phyloP scores from a whole-genome alignment of 192 early-diverging fungal species.

The Coemansia sp. region DNA sequence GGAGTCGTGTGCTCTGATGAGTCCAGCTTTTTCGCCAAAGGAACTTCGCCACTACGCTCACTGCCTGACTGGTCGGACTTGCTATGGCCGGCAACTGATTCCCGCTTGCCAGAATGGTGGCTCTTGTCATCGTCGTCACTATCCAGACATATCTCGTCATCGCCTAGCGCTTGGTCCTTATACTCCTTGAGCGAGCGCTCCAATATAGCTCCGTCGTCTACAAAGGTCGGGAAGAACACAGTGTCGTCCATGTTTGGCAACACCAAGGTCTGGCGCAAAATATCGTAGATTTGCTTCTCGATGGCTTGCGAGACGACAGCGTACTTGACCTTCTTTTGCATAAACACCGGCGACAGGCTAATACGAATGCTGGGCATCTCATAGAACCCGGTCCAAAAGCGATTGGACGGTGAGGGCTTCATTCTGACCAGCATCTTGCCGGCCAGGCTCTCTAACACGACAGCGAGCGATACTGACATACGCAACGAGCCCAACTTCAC shows the following conservation, averaged over 20 bases:
- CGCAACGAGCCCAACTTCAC: conserved; percentile 64
- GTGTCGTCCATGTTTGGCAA: conserved; percentile 90
- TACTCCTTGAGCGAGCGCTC: conserved; percentile 51
- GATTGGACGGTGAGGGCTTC: conserved; percentile 77
- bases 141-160: background rate
- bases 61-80: background rate
- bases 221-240: conserved; percentile 66
- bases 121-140: background rate
- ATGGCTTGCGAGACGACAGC: conserved; percentile 81
- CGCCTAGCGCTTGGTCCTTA: conserved; percentile 26
- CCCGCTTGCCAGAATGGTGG: background rate
- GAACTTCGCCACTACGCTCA: background rate
- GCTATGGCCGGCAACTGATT: background rate
- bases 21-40: background rate
- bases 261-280: conserved; percentile 74
- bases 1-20: background rate
- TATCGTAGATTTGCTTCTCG: conserved; percentile 79
- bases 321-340: conserved; percentile 79
- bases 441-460: conserved; percentile 69
- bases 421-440: conserved; percentile 76
- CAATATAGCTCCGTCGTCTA: conserved; percentile 61
- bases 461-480: conserved; percentile 74
- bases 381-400: conserved; percentile 86
- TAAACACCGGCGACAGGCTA: conserved; percentile 76
- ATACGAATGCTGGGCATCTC: conserved; percentile 73